Evolutionary conservation across 2,329 filamentous ascomycete genomes (phyloP), one percentile per base, ranked within the genome.

Genomic region (Cladophialophora carrionii): DNA sequence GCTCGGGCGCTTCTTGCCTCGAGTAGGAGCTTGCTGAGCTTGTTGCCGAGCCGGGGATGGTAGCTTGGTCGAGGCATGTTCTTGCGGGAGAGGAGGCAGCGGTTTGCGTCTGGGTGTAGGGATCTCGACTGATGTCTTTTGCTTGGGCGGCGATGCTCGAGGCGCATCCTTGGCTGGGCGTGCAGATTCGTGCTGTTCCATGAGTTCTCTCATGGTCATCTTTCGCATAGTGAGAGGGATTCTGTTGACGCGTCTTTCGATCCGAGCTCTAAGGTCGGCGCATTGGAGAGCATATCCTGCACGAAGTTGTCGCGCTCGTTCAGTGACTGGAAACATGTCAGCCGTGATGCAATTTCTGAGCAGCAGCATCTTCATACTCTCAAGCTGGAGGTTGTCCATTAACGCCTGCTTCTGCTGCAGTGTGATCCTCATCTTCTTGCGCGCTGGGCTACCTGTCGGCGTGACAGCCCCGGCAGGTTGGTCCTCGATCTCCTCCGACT

Each of bases 231-330:
- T 84, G 72, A 87, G 85, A 7, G 95, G 95, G 59, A 98, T 95
- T 61, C 95, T 88, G 75, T 97, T 96, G 76, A 98, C 85, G 78
- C 95, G 90, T 79, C 96, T 90, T 77, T 97, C 93, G 59, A 99
- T 89, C 67, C 94, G 89, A 66, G 92, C 88, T 67, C 90, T 87
- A 46, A 98, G 84, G 68, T 90, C 90, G 76, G 94, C 90, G 24
- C 92, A 90, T 77, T 96, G 93, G 9, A 96, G 84, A 65, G 90
- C 89, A 80, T 96, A 96, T 76, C 96, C 92, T 6, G 93, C 90
- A 72, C 93, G 87, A 67, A 98, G 83, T 77, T 94, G 92, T 72
- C 94, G 87, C 67, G 91, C 91, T 75, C 93, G 87, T 79, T 96
- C 90, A 20, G 91, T 92, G 71, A 96, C 92, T 96, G 71, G 37